A percentile compares a stretch with the other conserved stretches of the same genome.
Conservation (phyloP, 768 basidiomycete genomes). For the Suillus brevipes region DNA sequence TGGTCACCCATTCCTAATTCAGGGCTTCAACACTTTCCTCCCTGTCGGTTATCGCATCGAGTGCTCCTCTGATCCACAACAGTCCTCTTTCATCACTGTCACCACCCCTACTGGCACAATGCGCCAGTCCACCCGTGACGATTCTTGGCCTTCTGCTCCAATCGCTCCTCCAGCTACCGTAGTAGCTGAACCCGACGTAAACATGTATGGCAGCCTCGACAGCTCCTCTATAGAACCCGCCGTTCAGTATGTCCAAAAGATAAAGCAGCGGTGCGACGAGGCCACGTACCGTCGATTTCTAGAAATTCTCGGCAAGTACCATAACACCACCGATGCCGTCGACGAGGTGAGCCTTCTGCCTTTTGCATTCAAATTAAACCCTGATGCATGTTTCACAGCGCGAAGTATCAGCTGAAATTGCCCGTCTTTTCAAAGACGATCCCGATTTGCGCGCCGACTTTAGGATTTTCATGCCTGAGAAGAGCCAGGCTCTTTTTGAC, state of each 20-base stretch:
- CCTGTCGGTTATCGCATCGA: constrained; percentile 95
- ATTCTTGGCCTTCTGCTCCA: constrained; percentile 39
- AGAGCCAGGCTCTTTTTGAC: constrained; percentile 49
- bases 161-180: constrained; percentile 11
- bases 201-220: constrained; percentile 34
- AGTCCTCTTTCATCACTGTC: constrained; percentile 69
- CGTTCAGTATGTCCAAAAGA: constrained; percentile 94
- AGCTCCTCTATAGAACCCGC: constrained; percentile 68
- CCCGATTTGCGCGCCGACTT: constrained; percentile 76
- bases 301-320: constrained; percentile 69
- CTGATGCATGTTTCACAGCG: constrained; percentile 39
- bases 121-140: constrained; percentile 52
- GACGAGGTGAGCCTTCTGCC: constrained; percentile 48
- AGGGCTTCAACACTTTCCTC: constrained; percentile 98
- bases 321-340: constrained; percentile 57
- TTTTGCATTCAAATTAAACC: constrained; percentile 6
- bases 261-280: constrained; percentile 90
- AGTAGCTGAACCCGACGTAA: constrained; percentile 19
- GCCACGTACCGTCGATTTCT: constrained; percentile 83
- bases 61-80: constrained; percentile 62
- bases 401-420: constrained; percentile 69
- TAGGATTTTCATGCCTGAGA: constrained; percentile 71
- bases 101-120: constrained; percentile 72
- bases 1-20: constrained; percentile 87
- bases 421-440: constrained; percentile 69